Base-by-base conservation (phyloP, 1,284 basidiomycete species). In the Inonotus hispidus region DNA sequence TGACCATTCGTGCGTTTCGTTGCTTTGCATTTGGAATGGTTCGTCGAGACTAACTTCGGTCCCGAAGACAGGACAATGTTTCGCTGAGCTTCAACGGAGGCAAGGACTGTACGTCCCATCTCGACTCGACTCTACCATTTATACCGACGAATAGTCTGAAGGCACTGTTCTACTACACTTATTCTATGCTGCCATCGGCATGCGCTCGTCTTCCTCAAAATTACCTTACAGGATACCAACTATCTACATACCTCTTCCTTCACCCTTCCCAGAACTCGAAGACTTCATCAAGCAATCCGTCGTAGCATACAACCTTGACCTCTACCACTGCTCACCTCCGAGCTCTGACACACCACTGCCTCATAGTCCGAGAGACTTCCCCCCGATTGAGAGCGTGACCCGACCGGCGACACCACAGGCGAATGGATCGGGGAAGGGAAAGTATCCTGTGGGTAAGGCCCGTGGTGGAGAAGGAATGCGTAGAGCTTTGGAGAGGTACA, bases 21-120 rank as follows among this genome's bases (percentile, higher is more conserved):
- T 32, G 53, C 14, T 29, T 54, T 16, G 53, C 14, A 29, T 54
- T 16, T 16, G 41, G 41, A 1, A 35, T 53, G 32, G 32, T 61
- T 58, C 25, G 6, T 38, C 19, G 55, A 35, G 41, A 39, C 46
- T 63, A 37, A 64, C 50, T n/a, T n/a, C n/a, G n/a, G n/a, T n/a
- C n/a, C n/a, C 56, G 55, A 65, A 86, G 92, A 39, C 80, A 82
- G 69, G 81, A 87, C 45, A 78, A 79, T 57, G 75, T 93, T 14
- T 89, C 91, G 4, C 79, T 99, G 57, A 97, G 93, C 72, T 99
- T 98, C 77, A 99, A 99, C 68, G 96, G 96, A 13, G 96, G 96
- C 49, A 99, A 99, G 73, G 96, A 99, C 71, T 98, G 95, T 95
- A 68, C 68, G 91, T 78, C 0, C 8, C 46, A 21, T 47, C 41